Conservation (phyloP, 208 protist species). For the Trypanosomatidae sp. region DNA sequence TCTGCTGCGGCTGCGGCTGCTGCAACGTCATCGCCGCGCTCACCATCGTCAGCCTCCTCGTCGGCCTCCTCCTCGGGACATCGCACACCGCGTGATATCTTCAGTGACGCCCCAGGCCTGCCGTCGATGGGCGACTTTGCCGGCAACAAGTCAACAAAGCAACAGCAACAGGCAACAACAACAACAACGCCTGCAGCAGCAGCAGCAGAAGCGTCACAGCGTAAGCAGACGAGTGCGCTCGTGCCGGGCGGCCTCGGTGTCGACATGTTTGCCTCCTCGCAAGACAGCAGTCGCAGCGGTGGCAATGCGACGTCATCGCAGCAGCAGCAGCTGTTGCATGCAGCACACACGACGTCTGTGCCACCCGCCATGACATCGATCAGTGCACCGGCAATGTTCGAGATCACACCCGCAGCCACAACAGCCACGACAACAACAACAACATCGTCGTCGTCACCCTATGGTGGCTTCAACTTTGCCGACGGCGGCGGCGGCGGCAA, state of each 20-base stretch:
- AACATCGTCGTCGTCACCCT: constrained; percentile 12
- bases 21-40: not conserved
- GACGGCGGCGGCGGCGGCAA: not conserved
- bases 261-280: constrained; percentile 32
- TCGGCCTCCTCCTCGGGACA: constrained; percentile 22
- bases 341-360: no score
- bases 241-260: constrained; percentile 23
- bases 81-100: constrained; percentile 22
- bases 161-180: constrained; percentile 4
- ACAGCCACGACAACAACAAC: not conserved
- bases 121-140: constrained; percentile 54
- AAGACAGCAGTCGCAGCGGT: constrained; percentile 1
- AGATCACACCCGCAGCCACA: no score
- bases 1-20: not conserved
- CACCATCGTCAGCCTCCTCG: not conserved
- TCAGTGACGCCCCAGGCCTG: constrained; percentile 17
- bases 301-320: not conserved
- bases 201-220: constrained; percentile 1
- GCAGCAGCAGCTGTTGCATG: not conserved
- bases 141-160: constrained; percentile 4
- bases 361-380: no score
- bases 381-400: no score
- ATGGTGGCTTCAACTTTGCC: not conserved
- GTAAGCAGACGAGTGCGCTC: constrained; percentile 3
- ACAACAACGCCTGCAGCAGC: not conserved